phyloP scores from a whole-genome alignment of 495 filamentous ascomycete species.

The Hypoxylon lenormandii region DNA sequence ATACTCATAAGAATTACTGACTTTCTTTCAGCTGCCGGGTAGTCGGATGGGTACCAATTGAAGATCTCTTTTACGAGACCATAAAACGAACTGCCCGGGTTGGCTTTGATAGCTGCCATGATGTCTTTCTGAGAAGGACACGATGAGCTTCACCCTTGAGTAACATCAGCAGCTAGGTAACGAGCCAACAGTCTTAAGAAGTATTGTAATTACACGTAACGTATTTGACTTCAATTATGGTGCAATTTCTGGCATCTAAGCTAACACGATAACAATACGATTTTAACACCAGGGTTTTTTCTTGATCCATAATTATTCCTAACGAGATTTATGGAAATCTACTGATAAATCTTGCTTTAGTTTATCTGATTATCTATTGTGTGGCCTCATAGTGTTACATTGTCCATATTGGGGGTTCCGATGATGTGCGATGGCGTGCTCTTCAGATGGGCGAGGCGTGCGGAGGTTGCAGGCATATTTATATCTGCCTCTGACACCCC shows the following conservation, averaged over 20 bases:
- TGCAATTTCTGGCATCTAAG: not conserved
- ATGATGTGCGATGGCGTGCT: conserved; percentile 57
- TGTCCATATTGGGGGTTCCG: conserved; percentile 10
- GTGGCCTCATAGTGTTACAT: conserved; percentile 21
- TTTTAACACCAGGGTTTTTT: conserved; percentile 5
- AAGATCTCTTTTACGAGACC: conserved; percentile 61
- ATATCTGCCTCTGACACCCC: too few relatives aligned
- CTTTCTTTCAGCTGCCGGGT: conserved; percentile 60
- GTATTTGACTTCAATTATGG: conserved; percentile 11
- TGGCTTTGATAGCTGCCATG: conserved; percentile 35
- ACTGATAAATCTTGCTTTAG: not conserved
- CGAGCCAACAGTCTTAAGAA: not conserved
- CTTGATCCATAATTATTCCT: conserved; percentile 5
- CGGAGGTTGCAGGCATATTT: conserved; percentile 3
- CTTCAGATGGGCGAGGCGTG: conserved; percentile 18
- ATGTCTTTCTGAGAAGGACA: not conserved
- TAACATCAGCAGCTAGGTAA: not conserved
- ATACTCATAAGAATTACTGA: conserved; percentile 52
- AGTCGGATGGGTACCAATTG: conserved; percentile 62
- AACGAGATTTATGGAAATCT: not conserved
- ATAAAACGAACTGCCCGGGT: conserved; percentile 34
- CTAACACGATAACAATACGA: conserved; percentile 6
- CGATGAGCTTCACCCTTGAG: not conserved
- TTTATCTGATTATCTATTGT: conserved; percentile 12
- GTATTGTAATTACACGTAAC: conserved; percentile 1